phyloP scores from a whole-genome alignment of 495 filamentous ascomycete species.

The Physcia stellaris region DNA sequence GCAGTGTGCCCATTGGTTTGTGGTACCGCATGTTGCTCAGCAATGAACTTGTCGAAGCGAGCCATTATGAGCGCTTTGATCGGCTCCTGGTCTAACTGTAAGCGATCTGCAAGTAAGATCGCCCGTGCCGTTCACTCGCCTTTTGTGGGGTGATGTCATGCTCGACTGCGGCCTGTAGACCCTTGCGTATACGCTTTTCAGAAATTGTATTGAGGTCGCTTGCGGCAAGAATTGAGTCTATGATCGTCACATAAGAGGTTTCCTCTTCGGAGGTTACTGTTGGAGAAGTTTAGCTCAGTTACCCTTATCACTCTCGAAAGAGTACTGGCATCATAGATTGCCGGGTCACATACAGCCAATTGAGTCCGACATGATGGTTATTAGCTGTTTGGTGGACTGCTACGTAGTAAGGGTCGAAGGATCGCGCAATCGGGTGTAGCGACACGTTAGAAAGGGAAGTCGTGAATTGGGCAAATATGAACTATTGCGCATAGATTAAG shows the following conservation, averaged over 20 bases:
- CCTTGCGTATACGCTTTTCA: constrained; percentile 81
- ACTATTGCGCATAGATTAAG: too few species aligned
- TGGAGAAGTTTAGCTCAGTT: too few species aligned
- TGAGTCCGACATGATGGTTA: too few species aligned
- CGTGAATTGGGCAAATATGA: too few species aligned
- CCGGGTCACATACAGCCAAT: too few species aligned
- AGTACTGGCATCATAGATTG: too few species aligned
- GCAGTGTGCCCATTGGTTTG: constrained; percentile 19
- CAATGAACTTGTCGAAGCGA: constrained; percentile 73
- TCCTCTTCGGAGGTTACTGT: constrained; percentile 55
- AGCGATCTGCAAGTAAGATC: not conserved
- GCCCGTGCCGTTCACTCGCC: constrained; percentile 34
- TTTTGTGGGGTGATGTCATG: constrained; percentile 81
- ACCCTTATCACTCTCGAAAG: too few species aligned
- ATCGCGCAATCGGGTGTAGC: too few species aligned
- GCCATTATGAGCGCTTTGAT: constrained; percentile 77
- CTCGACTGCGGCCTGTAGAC: constrained; percentile 58
- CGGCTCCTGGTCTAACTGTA: constrained; percentile 38
- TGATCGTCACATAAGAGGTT: constrained; percentile 64
- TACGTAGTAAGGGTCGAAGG: too few species aligned
- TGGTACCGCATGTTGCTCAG: constrained; percentile 25
- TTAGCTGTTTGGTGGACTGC: too few species aligned
- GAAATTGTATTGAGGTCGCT: constrained; percentile 85
- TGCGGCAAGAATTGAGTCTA: constrained; percentile 73
- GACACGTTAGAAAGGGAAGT: too few species aligned